Evolutionary conservation across 306 rosid species (phyloP).

Genomic region (Argentina anserina): DNA sequence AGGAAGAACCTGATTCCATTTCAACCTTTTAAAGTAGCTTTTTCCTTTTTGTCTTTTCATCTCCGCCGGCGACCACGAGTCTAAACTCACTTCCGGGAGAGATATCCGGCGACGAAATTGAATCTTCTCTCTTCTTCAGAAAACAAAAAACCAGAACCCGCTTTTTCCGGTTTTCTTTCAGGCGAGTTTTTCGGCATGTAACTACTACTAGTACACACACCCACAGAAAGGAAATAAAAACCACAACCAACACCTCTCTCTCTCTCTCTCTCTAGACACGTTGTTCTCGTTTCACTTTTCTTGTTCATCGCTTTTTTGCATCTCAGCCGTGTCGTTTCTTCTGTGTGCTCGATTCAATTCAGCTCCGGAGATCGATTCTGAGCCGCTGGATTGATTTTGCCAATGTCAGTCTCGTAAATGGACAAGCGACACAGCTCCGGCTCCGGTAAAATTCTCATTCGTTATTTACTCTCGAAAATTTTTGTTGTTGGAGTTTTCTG

Average conservation of each 20-base stretch:
- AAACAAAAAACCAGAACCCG: slow-evolving; percentile 18
- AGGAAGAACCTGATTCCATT: slow-evolving; percentile 62
- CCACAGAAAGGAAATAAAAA: not conserved
- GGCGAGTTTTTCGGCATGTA: slow-evolving; percentile 35
- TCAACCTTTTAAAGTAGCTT: slow-evolving; percentile 14
- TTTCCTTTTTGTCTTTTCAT: slow-evolving; percentile 13
- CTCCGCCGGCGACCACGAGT: no score
- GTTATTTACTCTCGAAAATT: not conserved
- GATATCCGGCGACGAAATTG: slow-evolving; percentile 19
- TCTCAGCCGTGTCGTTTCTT: not conserved
- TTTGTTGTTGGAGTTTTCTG: slow-evolving; percentile 22
- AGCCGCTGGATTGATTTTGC: slow-evolving; percentile 7
- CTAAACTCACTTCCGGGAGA: slow-evolving; percentile 2
- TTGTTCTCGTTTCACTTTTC: slow-evolving; percentile 9
- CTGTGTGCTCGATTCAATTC: not conserved
- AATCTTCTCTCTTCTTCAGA: slow-evolving; percentile 10
- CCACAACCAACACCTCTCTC: not conserved
- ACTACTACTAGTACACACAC: not conserved
- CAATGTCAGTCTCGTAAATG: slow-evolving; percentile 25
- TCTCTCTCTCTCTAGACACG: slow-evolving; percentile 10
- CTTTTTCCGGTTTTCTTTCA: slow-evolving; percentile 28
- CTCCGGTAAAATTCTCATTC: slow-evolving; percentile 23
- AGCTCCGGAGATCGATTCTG: slow-evolving; percentile 12
- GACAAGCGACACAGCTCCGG: slow-evolving; percentile 47
- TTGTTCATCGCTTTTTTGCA: slow-evolving; percentile 1